phyloP scores from a whole-genome alignment of 495 filamentous ascomycete genomes.

The Aspergillus coremiiformis region DNA sequence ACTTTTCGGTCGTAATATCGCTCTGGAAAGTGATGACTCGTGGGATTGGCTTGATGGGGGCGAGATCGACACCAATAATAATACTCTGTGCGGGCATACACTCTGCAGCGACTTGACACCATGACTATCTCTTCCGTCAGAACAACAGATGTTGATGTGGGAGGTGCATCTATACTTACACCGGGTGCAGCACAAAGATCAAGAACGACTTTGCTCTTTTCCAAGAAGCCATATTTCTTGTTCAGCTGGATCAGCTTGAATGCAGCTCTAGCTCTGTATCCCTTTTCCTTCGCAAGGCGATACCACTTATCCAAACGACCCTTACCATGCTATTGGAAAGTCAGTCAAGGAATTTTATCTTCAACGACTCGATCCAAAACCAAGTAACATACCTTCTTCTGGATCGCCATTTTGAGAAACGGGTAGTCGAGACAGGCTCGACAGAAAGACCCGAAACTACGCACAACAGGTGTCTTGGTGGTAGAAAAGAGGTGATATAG shows the following conservation, averaged over 20 bases:
- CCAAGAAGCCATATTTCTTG: conserved; percentile 96
- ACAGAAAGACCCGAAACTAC: conserved; percentile 14
- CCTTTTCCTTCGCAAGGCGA: conserved; percentile 95
- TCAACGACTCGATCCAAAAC: neutral
- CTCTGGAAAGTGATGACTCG: conserved; percentile 90
- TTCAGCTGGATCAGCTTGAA: conserved; percentile 99
- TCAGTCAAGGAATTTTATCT: conserved; percentile 16
- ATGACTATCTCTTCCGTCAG: conserved; percentile 54
- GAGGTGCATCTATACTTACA: conserved; percentile 44
- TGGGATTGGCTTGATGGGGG: conserved; percentile 93
- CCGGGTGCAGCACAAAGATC: conserved; percentile 97
- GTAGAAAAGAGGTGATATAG: neutral
- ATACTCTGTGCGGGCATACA: conserved; percentile 85
- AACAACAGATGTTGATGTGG: conserved; percentile 1
- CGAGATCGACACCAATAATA: conserved; percentile 90
- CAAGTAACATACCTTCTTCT: conserved; percentile 69
- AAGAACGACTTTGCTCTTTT: conserved; percentile 89
- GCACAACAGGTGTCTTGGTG: conserved; percentile 10
- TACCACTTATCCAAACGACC: conserved; percentile 98
- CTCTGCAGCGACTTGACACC: conserved; percentile 97
- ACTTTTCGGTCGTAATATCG: conserved; percentile 98
- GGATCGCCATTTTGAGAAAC: conserved; percentile 70
- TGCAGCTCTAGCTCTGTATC: conserved; percentile 89
- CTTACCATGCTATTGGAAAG: conserved; percentile 70
- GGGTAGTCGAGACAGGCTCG: conserved; percentile 19